These are phyloP conservation scores for Cyanodermella asteris DNA, from an alignment of 2,329 filamentous ascomycete species.

Conservation along the genomic window DNA sequence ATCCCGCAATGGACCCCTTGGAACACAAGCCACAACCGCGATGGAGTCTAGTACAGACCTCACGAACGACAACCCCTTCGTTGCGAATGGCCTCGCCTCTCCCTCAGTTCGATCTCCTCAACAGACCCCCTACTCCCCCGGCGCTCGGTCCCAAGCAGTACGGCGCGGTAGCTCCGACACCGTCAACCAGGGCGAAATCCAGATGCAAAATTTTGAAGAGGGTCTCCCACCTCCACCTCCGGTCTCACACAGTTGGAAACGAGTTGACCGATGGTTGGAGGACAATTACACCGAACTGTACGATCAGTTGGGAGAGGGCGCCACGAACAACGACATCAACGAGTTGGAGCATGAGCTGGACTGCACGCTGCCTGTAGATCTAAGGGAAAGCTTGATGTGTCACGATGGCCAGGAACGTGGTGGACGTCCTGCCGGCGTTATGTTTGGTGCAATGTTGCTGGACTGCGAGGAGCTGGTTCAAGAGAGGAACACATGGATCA, in stretches of 20 bases:
- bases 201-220: constrained; percentile 88
- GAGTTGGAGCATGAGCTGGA: constrained; percentile 92
- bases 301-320: constrained; percentile 82
- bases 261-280: constrained; percentile 85
- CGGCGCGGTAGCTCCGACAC: constrained; percentile 33
- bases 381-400: constrained; percentile 71
- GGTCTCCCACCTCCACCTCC: constrained; percentile 78
- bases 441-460: constrained; percentile 85
- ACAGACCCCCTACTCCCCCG: constrained; percentile 88
- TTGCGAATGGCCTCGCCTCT: constrained; percentile 28
- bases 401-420: constrained; percentile 97
- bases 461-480: constrained; percentile 97
- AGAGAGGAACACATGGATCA: constrained; percentile 92
- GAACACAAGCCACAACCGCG: constrained; percentile 66
- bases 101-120: constrained; percentile 37
- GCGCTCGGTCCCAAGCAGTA: constrained; percentile 58
- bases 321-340: constrained; percentile 84
- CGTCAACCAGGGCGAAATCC: constrained; percentile 57
- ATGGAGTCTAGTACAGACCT: constrained; percentile 76
- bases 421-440: constrained; percentile 70
- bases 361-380: constrained; percentile 77
- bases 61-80: constrained; percentile 38
- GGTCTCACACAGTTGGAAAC: constrained; percentile 71
- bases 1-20: constrained; percentile 60
- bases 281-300: constrained; percentile 87